phyloP scores from a whole-genome alignment of 1,139 yeast species.

The Lodderomyces parapsilosis region DNA sequence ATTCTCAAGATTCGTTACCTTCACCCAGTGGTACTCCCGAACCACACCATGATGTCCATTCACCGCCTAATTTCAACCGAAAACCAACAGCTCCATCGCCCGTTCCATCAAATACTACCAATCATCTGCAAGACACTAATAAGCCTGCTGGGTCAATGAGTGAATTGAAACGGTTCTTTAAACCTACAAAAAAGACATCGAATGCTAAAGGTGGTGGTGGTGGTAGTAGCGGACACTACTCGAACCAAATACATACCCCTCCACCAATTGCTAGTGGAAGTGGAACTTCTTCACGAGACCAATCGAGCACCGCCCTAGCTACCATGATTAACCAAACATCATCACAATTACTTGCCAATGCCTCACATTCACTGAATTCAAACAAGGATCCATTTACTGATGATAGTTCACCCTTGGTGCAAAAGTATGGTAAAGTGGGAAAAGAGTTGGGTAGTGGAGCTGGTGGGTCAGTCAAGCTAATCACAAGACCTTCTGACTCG shows the following conservation, averaged over 20 bases:
- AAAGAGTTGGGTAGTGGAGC: conserved; percentile 95
- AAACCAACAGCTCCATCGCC: conserved; percentile 18
- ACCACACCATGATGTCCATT: conserved; percentile 16
- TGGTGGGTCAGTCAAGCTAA: conserved; percentile 91
- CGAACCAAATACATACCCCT: neutral
- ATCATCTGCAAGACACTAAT: conserved; percentile 4
- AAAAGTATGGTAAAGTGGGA: conserved; percentile 87
- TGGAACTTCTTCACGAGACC: conserved; percentile 29
- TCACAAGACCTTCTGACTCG: conserved; percentile 76
- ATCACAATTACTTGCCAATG: conserved; percentile 40
- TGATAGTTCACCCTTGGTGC: conserved; percentile 65
- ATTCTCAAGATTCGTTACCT: conserved; percentile 32
- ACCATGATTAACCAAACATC: conserved; percentile 47
- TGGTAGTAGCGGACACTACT: neutral
- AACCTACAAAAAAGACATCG: conserved; percentile 35
- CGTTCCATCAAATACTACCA: conserved; percentile 4
- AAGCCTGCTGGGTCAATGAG: conserved; percentile 32
- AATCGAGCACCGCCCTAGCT: conserved; percentile 42
- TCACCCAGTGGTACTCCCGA: conserved; percentile 29
- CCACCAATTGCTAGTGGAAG: conserved; percentile 6
- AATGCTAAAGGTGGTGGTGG: conserved; percentile 6
- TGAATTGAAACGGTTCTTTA: conserved; percentile 41
- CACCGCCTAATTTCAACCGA: conserved; percentile 3
- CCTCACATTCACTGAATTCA: conserved; percentile 26
- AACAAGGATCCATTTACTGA: conserved; percentile 45